Evolutionary conservation across 2,329 filamentous ascomycete species (phyloP), one percentile per base, ranked within the genome.

Genomic region (Fusarium sp.): DNA sequence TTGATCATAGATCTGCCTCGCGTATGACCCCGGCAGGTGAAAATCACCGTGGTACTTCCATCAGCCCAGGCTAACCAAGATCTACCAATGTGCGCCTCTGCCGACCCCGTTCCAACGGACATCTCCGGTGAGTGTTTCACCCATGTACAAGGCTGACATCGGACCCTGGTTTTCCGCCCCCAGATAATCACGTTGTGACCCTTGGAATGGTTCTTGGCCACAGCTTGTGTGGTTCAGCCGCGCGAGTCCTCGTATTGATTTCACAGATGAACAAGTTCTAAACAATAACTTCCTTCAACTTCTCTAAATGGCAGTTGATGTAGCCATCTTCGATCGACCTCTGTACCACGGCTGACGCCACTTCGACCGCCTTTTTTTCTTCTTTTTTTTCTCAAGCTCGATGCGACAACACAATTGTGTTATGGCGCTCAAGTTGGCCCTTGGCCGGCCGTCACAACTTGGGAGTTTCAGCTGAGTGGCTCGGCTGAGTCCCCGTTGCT

Each of bases 341-440:
- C n/a, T n/a, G n/a, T n/a, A n/a, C n/a, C n/a, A n/a, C n/a, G n/a
- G n/a, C n/a, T n/a, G n/a, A n/a, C n/a, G n/a, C n/a, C n/a, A n/a
- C n/a, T n/a, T n/a, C n/a, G n/a, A n/a, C n/a, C n/a, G n/a, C n/a
- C n/a, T n/a, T n/a, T n/a, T n/a, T n/a, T n/a, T n/a, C n/a, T n/a
- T n/a, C n/a, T n/a, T n/a, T n/a, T n/a, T n/a, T n/a, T n/a, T n/a
- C 21, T 15, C 38, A 14, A 48, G 29, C 2, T 23, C 18, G 12
- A 39, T 29, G 27, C n/a, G 16, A 25, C 12, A 18, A 31, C n/a
- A 27, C 25, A 38, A 58, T 35, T 38, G 31, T 29, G 21, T 19
- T 38, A 3, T n/a, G 16, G 6, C 23, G 9, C 7, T 10, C 0
- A 14, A 19, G 1, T 15, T 33, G 6, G 10, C 9, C 4, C 5